Evolutionary conservation across 2,329 filamentous ascomycete species (phyloP), one percentile per base, ranked within the genome.

Genomic region (Teratosphaeria zuluensis): DNA sequence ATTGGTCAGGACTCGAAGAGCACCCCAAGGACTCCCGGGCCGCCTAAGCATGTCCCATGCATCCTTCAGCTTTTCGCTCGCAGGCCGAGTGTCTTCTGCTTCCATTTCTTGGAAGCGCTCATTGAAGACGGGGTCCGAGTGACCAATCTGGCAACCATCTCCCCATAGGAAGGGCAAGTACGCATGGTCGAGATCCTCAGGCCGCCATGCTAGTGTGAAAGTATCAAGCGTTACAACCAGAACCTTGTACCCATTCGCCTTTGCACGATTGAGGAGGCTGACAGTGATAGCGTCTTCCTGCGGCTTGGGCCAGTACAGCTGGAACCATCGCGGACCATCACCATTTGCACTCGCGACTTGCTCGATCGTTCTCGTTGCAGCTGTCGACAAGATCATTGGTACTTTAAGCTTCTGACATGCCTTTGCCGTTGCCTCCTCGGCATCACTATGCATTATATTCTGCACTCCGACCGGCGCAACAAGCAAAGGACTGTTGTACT

Each of bases 201-300:
- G 87, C 46, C 88, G 77, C 86, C 87, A 91, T 0, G 80, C 81
- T 38, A 90, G 76, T 12, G 79, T 79, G 72, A 82, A 88, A 0
- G 86, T 89, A 70, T 90, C 88, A 0, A 90, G 75, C 0, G 88
- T 90, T 0, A 90, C 84, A 7, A 90, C 81, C 0, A 90, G 76
- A 0, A 83, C 84, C 31, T 77, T 78, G 71, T 80, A 90, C 0
- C 86, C 87, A 32, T 75, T 78, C 0, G 73, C 76, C 66, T 83
- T 83, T 0, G 86, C 88, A 0, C 86, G 79, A 1, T 72, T 68
- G 4, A 90, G 76, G 14, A 90, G 73, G 1, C 82, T 87, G 0
- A 79, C 74, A 0, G 87, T 89, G 58, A 90, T 76, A 2, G 84
- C 81, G 56, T 89, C 80, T 57, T 82, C 80, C 24, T 78, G 73